Conservation (phyloP, 768 basidiomycete species). For the Pilatotrama ljubarskyi region DNA sequence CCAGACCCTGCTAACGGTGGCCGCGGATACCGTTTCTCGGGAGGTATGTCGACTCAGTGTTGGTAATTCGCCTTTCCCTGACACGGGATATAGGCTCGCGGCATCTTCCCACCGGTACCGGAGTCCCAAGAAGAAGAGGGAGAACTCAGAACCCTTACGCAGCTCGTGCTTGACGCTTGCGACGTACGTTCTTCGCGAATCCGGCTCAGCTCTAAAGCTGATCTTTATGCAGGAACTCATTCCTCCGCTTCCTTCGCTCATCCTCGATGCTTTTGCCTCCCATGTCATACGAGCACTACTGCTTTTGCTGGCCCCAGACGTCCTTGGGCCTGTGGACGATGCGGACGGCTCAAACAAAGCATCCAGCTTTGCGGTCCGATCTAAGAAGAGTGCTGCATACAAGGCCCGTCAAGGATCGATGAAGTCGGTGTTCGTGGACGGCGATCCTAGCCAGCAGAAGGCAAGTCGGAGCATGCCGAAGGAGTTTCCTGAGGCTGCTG, state of each 20-base stretch:
- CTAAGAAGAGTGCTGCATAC: constrained; percentile 82
- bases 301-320: constrained; percentile 67
- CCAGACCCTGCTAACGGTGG: constrained; percentile 81
- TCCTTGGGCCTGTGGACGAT: constrained; percentile 41
- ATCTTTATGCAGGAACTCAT: constrained; percentile 60
- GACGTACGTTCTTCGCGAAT: constrained; percentile 44
- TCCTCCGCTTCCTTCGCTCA: constrained; percentile 58
- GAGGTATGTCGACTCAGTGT: constrained; percentile 49
- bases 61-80: neutral
- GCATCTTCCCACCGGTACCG: constrained; percentile 51
- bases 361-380: constrained; percentile 54
- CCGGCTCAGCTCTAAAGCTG: neutral
- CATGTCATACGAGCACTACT: constrained; percentile 86
- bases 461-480: constrained; percentile 27
- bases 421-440: constrained; percentile 70
- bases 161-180: constrained; percentile 62
- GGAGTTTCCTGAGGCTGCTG: constrained; percentile 48
- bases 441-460: constrained; percentile 32
- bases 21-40: constrained; percentile 60
- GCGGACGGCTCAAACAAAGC: constrained; percentile 35
- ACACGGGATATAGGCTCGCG: constrained; percentile 44
- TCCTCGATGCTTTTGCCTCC: constrained; percentile 88
- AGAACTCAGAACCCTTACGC: constrained; percentile 65
- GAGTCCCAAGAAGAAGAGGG: constrained; percentile 48
- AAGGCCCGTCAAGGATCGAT: constrained; percentile 79